A percentile compares a stretch with the other conserved stretches of the same genome.
phyloP scores from a whole-genome alignment of 495 filamentous ascomycete species.

The Podospora appendiculata region DNA sequence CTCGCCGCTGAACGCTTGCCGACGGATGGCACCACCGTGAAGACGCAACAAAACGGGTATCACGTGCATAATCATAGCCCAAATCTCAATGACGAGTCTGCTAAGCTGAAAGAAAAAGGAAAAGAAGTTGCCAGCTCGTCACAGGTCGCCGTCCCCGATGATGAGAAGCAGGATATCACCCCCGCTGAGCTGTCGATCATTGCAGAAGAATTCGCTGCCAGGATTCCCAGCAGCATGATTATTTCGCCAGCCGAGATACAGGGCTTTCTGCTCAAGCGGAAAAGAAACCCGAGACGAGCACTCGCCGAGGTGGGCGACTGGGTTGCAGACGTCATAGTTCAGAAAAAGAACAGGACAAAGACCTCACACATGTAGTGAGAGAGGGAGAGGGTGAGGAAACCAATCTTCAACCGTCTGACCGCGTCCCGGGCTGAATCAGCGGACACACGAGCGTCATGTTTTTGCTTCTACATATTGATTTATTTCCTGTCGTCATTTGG shows the following conservation, averaged over 20 bases:
- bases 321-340: slow-evolving; percentile 40
- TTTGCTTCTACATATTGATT: too few relatives aligned
- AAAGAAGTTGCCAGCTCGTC: neutral
- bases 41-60: neutral
- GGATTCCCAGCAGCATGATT: slow-evolving; percentile 42
- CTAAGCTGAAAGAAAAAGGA: too few relatives aligned
- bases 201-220: slow-evolving; percentile 35
- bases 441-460: too few relatives aligned
- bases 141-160: neutral
- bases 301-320: slow-evolving; percentile 48
- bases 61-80: neutral
- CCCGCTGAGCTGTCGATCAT: slow-evolving; percentile 28
- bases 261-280: slow-evolving; percentile 57
- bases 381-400: too few relatives aligned
- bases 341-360: slow-evolving; percentile 34
- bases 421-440: too few relatives aligned
- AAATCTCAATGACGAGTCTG: neutral
- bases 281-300: slow-evolving; percentile 52
- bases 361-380: slow-evolving; percentile 27
- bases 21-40: neutral
- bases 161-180: neutral
- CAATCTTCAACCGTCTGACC: too few relatives aligned
- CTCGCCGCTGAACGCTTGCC: neutral
- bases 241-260: slow-evolving; percentile 63
- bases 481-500: too few relatives aligned